phyloP scores from a whole-genome alignment of 78 protist species.

The Polysphondylium violaceum region DNA sequence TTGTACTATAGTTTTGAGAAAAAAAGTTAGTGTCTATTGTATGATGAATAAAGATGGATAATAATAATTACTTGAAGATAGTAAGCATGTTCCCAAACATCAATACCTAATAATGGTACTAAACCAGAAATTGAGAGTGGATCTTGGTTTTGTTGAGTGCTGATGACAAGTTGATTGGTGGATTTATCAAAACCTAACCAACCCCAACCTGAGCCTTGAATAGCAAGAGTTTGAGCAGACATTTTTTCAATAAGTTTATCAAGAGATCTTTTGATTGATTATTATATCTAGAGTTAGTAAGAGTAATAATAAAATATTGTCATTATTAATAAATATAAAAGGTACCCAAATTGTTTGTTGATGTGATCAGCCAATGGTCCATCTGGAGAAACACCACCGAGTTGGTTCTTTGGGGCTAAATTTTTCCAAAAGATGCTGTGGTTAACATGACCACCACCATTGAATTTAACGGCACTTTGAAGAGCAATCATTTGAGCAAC shows the following conservation, averaged over 20 bases:
- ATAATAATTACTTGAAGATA: constrained; percentile 78
- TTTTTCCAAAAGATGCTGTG: constrained; percentile 96
- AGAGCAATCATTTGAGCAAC: constrained; percentile 83
- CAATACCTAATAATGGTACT: constrained; percentile 91
- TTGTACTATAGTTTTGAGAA: constrained; percentile 73
- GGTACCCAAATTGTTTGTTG: constrained; percentile 65
- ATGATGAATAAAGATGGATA: not conserved
- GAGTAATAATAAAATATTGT: not conserved
- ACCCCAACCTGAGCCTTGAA: constrained; percentile 95
- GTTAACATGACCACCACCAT: constrained; percentile 97
- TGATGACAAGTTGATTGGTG: constrained; percentile 51
- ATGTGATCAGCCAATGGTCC: constrained; percentile 78
- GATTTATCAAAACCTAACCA: constrained; percentile 89
- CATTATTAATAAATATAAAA: not conserved
- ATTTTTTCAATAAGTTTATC: constrained; percentile 83
- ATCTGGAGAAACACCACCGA: constrained; percentile 86
- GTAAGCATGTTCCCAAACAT: constrained; percentile 95
- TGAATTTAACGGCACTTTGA: constrained; percentile 92
- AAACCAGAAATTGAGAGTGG: constrained; percentile 85
- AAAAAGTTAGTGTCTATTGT: not conserved
- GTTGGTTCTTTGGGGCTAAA: constrained; percentile 86
- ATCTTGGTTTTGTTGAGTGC: constrained; percentile 88
- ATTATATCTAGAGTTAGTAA: not conserved
- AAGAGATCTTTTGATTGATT: constrained; percentile 64
- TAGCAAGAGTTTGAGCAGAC: constrained; percentile 88